Conservation (phyloP, 805 yeast genomes). For the Candida vartiovaarae region DNA sequence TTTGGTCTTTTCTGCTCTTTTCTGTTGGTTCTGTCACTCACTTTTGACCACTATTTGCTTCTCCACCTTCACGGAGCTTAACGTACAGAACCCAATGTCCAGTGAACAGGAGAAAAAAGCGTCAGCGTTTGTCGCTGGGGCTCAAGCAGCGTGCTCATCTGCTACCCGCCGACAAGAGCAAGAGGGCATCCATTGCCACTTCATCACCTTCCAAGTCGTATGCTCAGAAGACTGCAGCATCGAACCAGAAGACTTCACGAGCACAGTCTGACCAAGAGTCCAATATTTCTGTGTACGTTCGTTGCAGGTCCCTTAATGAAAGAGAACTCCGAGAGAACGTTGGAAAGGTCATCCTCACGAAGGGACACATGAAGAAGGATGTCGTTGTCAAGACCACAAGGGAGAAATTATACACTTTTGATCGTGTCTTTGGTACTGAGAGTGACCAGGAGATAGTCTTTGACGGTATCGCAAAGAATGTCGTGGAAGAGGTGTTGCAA, state of each 20-base stretch:
- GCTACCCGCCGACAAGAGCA: constrained; percentile 6
- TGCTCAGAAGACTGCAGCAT: constrained; percentile 18
- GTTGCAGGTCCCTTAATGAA: constrained; percentile 50
- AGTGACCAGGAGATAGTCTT: constrained; percentile 66
- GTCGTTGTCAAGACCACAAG: constrained; percentile 35
- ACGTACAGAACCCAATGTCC: background rate
- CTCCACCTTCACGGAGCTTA: no score
- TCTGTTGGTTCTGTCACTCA: no score
- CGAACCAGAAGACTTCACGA: constrained; percentile 14
- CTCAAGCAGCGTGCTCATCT: background rate
- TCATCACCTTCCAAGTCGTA: constrained; percentile 15
- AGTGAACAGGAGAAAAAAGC: background rate
- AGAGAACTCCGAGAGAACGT: constrained; percentile 49
- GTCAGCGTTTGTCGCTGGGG: constrained; percentile 1
- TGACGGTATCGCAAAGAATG: constrained; percentile 52
- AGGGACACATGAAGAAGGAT: constrained; percentile 38
- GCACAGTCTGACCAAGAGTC: constrained; percentile 15
- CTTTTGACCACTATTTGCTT: no score
- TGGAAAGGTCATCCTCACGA: constrained; percentile 47
- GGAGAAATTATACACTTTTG: constrained; percentile 57
- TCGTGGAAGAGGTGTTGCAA: constrained; percentile 53
- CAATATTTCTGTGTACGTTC: constrained; percentile 48
- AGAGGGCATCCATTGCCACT: constrained; percentile 12
- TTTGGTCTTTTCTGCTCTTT: no score
- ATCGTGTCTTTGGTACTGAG: constrained; percentile 74